Evolutionary conservation across 176 grass and related monocot genomes (phyloP), one percentile per base, ranked within the genome.

Genomic region (Areca catechu): DNA sequence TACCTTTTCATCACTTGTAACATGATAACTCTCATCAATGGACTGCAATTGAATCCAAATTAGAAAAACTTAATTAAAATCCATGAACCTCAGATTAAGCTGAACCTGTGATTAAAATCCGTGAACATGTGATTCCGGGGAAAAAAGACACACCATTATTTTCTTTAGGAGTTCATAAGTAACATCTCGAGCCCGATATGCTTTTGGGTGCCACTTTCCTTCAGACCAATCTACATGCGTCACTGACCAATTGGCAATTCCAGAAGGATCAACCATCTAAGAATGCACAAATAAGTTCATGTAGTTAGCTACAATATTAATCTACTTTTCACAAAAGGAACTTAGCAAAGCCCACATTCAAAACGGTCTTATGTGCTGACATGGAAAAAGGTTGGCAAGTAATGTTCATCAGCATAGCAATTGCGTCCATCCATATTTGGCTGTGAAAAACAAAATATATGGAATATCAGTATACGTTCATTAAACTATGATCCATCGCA

Each of bases 211-310:
- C 93, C 93, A 98, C 78, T 98, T 98, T 53, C 78, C 78, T 67
- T 92, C 93, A 4, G 93, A 98, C 93, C 93, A 98, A 69, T 98
- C 93, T 60, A 98, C 93, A 76, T 98, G 75, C 61, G 93, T 98
- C 61, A 85, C 81, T 0, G 93, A 92, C 93, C 93, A 98, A 80
- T 98, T 92, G 49, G 93, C 56, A 61, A 92, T 98, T 62, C 93
- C 87, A 76, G 74, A 70, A 55, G 93, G 84, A 85, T 98, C 87
- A 58, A 92, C 73, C 87, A 98, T 92, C 93, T 98, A 58, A 74
- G 62, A 53, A 74, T 56, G 47, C 50, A 69, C 20, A 6, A 22
- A 49, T 48, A 78, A 54, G 60, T 48, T 67, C 50, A 50, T 76
- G 21, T 16, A 43, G 34, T 43, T 43, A 43, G 34, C 34, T 14